Evolutionary conservation across 108 stramenopile species (phyloP).

Genomic region (Nannochloropsis gaditana): DNA sequence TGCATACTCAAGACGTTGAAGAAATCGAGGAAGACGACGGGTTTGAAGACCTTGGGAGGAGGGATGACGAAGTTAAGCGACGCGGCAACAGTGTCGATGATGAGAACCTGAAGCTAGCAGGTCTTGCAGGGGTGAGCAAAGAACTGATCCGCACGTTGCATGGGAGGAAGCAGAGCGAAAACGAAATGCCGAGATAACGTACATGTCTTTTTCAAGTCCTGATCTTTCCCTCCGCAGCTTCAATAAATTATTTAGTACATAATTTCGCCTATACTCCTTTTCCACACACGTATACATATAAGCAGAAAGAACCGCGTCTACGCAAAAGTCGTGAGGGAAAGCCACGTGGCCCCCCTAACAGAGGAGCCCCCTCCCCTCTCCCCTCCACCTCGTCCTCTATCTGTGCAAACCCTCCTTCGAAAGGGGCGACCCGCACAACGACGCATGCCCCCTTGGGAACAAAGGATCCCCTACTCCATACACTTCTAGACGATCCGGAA

Average conservation of each 20-base stretch:
- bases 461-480: neutral
- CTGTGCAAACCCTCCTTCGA: neutral
- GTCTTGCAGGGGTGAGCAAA: neutral
- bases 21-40: neutral
- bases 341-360: neutral
- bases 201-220: neutral
- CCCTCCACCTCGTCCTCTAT: neutral
- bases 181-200: neutral
- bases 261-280: neutral
- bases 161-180: neutral
- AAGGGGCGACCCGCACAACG: neutral
- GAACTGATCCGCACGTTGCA: too few species aligned
- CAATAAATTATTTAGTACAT: neutral
- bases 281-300: neutral
- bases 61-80: neutral
- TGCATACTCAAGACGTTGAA: neutral
- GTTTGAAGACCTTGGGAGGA: neutral
- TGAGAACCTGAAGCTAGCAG: neutral
- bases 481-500: neutral
- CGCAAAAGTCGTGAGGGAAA: neutral
- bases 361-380: neutral
- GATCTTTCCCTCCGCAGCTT: neutral
- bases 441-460: neutral
- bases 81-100: neutral
- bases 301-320: neutral